Conservation (phyloP, 306 rosid genomes). For the Pueraria montana region DNA sequence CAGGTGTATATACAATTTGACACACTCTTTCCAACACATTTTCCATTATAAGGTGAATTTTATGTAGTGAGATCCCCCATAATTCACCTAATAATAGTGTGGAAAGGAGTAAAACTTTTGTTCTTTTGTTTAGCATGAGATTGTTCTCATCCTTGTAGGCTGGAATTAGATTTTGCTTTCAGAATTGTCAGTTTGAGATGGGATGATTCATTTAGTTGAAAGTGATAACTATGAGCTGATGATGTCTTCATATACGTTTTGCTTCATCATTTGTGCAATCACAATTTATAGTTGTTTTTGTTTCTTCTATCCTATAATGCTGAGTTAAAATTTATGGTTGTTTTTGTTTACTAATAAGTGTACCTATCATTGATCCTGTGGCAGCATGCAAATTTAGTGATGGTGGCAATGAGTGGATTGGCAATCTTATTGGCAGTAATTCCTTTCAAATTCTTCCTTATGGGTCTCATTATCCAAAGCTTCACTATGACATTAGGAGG, state of each 20-base stretch:
- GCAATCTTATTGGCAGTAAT: conserved; percentile 70
- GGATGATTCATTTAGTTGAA: not conserved
- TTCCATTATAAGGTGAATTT: not conserved
- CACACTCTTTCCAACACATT: not conserved
- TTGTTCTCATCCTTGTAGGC: not conserved
- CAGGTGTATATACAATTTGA: not conserved
- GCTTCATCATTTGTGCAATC: conserved; percentile 1
- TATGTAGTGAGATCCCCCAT: not conserved
- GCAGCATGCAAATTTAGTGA: conserved; percentile 85
- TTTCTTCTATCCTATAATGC: not conserved
- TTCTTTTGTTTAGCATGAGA: not conserved
- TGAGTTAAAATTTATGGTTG: not conserved
- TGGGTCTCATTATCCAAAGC: conserved; percentile 61
- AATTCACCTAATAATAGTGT: not conserved
- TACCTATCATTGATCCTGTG: conserved; percentile 12
- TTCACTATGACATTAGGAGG: conserved; percentile 62
- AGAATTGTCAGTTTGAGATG: not conserved
- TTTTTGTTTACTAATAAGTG: not conserved
- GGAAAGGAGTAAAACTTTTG: no score
- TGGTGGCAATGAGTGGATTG: conserved; percentile 60
- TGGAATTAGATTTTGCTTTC: not conserved
- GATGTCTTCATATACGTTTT: not conserved
- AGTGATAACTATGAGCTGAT: not conserved
- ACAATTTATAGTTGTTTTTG: not conserved
- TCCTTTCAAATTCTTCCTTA: conserved; percentile 72